phyloP scores from a whole-genome alignment of 768 basidiomycete genomes.

The Collybiopsis luxurians region DNA sequence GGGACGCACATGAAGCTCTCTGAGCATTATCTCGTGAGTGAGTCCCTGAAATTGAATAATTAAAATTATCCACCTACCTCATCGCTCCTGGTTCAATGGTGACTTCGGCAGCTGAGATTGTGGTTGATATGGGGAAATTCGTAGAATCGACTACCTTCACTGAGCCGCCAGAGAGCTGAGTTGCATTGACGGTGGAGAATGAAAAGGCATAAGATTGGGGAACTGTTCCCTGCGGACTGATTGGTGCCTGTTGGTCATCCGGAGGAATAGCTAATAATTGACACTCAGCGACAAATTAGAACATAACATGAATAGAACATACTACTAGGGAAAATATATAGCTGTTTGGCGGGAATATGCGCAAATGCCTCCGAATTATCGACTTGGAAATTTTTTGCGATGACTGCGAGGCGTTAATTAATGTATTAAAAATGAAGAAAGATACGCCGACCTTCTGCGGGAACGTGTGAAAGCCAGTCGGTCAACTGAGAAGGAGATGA shows the following conservation, averaged over 20 bases:
- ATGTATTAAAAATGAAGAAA: not conserved
- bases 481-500: conserved; percentile 33
- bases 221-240: conserved; percentile 43
- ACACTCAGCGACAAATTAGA: not conserved
- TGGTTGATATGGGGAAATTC: conserved; percentile 48
- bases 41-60: not conserved
- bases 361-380: conserved; percentile 34
- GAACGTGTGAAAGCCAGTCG: conserved; percentile 54
- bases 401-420: conserved; percentile 24
- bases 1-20: conserved; percentile 53
- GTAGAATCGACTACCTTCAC: conserved; percentile 52
- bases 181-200: conserved; percentile 43
- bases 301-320: not conserved
- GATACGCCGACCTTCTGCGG: conserved; percentile 41
- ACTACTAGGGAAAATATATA: conserved; percentile 54
- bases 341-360: conserved; percentile 40
- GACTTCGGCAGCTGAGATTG: conserved; percentile 55
- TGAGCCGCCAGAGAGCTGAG: conserved; percentile 43
- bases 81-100: conserved; percentile 57
- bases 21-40: conserved; percentile 14
- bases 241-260: conserved; percentile 29
- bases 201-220: conserved; percentile 45
- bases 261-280: conserved; percentile 28
- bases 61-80: conserved; percentile 27
- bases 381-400: conserved; percentile 51